Percentiles rank a stretch among this genome's conserved stretches.
phyloP scores from a whole-genome alignment of 1,284 basidiomycete species.

The Clitocybe nebularis region DNA sequence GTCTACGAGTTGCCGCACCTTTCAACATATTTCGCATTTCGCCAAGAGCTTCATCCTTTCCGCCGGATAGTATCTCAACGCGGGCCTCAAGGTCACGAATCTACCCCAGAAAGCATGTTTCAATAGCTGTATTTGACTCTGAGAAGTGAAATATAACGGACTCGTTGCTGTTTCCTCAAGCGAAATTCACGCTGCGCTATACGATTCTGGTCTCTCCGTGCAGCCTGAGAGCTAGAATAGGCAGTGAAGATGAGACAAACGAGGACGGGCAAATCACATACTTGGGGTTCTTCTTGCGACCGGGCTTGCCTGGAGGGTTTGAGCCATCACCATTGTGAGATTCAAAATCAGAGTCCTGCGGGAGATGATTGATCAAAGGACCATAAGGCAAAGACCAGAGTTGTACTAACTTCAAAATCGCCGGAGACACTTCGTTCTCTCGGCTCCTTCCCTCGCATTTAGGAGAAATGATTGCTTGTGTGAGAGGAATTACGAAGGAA shows the following conservation, averaged over 20 bases:
- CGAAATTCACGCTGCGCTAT: conserved; percentile 93
- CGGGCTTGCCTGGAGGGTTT: conserved; percentile 60
- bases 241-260: conserved; percentile 21
- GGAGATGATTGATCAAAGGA: conserved; percentile 15
- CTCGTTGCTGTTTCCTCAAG: conserved; percentile 82
- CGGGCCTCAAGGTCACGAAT: conserved; percentile 91
- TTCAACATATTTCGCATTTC: conserved; percentile 81
- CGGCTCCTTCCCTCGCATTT: conserved; percentile 36
- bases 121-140: conserved; percentile 6
- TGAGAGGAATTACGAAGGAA: conserved; percentile 40
- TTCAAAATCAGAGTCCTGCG: conserved; percentile 59
- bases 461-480: conserved; percentile 29
- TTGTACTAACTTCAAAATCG: conserved; percentile 44
- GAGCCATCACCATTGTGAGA: conserved; percentile 43
- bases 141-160: conserved; percentile 26
- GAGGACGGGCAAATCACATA: conserved; percentile 27
- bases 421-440: conserved; percentile 57
- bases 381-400: conserved; percentile 5
- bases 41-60: conserved; percentile 81
- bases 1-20: conserved; percentile 37
- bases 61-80: conserved; percentile 85
- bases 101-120: conserved; percentile 33
- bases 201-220: conserved; percentile 84
- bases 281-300: conserved; percentile 85
- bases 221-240: conserved; percentile 71